Conservation (phyloP, 805 yeast species). For the Suhomyces pyralidae region DNA sequence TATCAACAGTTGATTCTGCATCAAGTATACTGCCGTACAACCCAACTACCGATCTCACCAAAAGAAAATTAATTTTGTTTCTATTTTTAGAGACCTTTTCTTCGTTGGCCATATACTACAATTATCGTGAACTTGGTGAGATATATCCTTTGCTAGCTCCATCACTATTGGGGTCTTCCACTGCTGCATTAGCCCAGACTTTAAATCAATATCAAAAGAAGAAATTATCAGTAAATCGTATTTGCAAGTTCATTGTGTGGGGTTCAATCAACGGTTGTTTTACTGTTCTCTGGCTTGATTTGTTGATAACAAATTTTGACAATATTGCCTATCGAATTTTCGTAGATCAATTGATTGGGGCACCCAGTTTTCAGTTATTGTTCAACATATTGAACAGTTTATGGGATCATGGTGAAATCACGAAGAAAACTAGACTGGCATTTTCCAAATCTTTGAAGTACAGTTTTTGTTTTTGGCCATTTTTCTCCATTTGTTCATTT, state of each 20-base stretch:
- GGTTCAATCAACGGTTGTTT: slow-evolving; percentile 58
- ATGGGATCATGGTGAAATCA: slow-evolving; percentile 53
- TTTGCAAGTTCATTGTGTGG: slow-evolving; percentile 54
- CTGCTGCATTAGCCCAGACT: slow-evolving; percentile 44
- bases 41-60: neutral
- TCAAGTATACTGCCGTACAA: neutral
- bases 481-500: slow-evolving; percentile 51
- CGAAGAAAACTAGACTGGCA: slow-evolving; percentile 29
- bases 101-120: slow-evolving; percentile 25
- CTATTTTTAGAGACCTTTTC: slow-evolving; percentile 26
- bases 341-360: slow-evolving; percentile 55
- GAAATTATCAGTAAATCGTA: slow-evolving; percentile 29
- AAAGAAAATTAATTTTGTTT: slow-evolving; percentile 16
- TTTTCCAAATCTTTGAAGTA: slow-evolving; percentile 49
- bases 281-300: slow-evolving; percentile 54
- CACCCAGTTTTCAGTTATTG: slow-evolving; percentile 50
- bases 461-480: slow-evolving; percentile 60
- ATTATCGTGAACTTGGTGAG: slow-evolving; percentile 23
- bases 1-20: slow-evolving; percentile 1
- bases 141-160: slow-evolving; percentile 32
- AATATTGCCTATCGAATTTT: slow-evolving; percentile 38
- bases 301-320: slow-evolving; percentile 38
- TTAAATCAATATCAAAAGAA: slow-evolving; percentile 33
- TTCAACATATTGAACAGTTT: slow-evolving; percentile 48
- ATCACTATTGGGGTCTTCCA: slow-evolving; percentile 34